Percentiles rank a stretch among this genome's conserved stretches.
Conservation (phyloP, 169 alveolate genomes). For the Blepharisma undulans region DNA sequence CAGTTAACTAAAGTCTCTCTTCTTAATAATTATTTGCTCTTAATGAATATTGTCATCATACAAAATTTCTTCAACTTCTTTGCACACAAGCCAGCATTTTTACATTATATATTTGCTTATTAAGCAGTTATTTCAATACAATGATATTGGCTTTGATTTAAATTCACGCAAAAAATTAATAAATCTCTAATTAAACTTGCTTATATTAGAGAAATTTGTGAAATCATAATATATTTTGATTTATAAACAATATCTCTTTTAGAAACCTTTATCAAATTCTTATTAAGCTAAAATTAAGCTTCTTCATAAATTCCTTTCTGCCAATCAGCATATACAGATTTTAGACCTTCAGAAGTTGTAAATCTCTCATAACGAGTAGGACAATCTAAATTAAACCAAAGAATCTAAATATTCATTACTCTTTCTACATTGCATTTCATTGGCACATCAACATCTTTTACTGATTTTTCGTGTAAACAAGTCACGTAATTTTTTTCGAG, state of each 20-base stretch:
- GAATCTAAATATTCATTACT: constrained; percentile 6
- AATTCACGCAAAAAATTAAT: too few relatives aligned
- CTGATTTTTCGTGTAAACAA: constrained; percentile 22
- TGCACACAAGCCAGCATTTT: too few relatives aligned
- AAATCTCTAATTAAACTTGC: too few relatives aligned
- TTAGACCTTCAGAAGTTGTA: constrained; percentile 29
- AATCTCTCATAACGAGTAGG: constrained; percentile 33
- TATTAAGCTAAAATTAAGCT: background rate
- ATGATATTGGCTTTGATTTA: too few relatives aligned
- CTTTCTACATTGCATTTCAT: constrained; percentile 44
- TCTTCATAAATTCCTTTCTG: constrained; percentile 9
- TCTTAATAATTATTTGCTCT: too few relatives aligned
- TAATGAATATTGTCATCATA: too few relatives aligned
- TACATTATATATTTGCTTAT: too few relatives aligned
- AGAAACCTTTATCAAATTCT: background rate
- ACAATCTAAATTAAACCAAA: constrained; percentile 39
- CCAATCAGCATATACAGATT: background rate
- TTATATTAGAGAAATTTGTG: too few relatives aligned
- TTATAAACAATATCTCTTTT: too few relatives aligned
- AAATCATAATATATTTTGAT: too few relatives aligned
- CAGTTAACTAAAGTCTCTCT: background rate
- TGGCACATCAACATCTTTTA: constrained; percentile 7
- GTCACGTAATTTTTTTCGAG: constrained; percentile 41
- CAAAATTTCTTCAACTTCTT: too few relatives aligned
- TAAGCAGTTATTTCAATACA: too few relatives aligned